Evolutionary conservation across 371 early-diverging fungal species (phyloP), one percentile per base, ranked within the genome.

Genomic region (Actinomortierella ambigua): DNA sequence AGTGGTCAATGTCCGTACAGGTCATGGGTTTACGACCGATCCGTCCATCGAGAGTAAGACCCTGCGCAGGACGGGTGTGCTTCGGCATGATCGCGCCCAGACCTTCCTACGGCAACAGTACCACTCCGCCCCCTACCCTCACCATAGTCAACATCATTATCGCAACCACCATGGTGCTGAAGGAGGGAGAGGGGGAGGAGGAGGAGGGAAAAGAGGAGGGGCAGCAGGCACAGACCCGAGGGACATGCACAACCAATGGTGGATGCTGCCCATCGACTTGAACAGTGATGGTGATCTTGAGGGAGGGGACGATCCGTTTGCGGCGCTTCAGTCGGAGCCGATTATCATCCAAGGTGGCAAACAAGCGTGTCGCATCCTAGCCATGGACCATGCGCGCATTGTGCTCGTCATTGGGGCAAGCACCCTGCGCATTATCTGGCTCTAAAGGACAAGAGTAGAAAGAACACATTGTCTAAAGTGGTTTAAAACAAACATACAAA

Each of bases 331-430:
- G 34, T 34, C 34, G 34, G 34, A 34, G 34, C 34, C 34, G 7
- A 55, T 57, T 46, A 58, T 59, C 13, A 39, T 60, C 52, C 48
- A 50, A n/a, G 63, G 53, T 0, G 44, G 63, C 52, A 62, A 60
- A 18, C 53, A 46, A 13, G 66, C 67, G 13, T 71, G 59, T 29
- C 55, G 63, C 2, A 56, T 66, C 39, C 34, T 66, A 46, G 66
- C 60, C 24, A 53, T 71, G 63, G 73, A 71, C 40, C 73, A 71
- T 57, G 73, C 73, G 24, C 42, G 73, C 17, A 62, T 71, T 17
- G 73, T 71, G 22, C 59, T 71, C 4, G 65, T 65, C 39, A 53
- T 70, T 18, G 71, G 71, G 6, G 55, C 71, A 39, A 57, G 41
- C 28, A 61, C 49, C 1, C 43, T 70, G 43, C 61, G 65, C 55